A percentile compares a stretch with the other conserved stretches of the same genome.
phyloP scores from a whole-genome alignment of 2,329 filamentous ascomycete genomes.

The Epichloe aotearoae region DNA sequence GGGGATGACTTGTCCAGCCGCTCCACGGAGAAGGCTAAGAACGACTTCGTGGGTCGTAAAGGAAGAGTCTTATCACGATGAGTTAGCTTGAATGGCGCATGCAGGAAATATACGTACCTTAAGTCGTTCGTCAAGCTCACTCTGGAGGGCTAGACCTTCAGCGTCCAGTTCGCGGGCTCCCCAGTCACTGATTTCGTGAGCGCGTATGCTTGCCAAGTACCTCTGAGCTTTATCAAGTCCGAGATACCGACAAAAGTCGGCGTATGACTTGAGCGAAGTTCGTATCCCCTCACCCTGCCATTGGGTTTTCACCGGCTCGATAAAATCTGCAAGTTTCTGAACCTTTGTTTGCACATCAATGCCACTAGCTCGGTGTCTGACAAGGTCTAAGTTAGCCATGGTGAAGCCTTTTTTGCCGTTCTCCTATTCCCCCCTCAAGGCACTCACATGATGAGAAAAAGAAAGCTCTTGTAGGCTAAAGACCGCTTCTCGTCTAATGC shows the following conservation, averaged over 20 bases:
- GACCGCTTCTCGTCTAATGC: conserved; percentile 69
- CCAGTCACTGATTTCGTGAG: conserved; percentile 74
- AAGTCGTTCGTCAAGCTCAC: conserved; percentile 62
- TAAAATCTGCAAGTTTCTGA: conserved; percentile 59
- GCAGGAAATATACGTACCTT: conserved; percentile 31
- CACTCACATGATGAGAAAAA: conserved; percentile 77
- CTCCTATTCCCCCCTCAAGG: not conserved
- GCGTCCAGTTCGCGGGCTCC: conserved; percentile 60
- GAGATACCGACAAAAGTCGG: conserved; percentile 66
- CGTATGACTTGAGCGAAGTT: conserved; percentile 57
- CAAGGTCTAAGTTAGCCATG: not conserved
- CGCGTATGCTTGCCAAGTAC: conserved; percentile 61
- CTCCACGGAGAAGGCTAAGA: conserved; percentile 86
- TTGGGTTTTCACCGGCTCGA: conserved; percentile 66
- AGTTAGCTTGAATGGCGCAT: conserved; percentile 6
- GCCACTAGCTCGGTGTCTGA: conserved; percentile 64
- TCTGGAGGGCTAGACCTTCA: conserved; percentile 68
- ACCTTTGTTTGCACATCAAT: conserved; percentile 61
- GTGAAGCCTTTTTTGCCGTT: not conserved
- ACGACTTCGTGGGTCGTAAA: conserved; percentile 75
- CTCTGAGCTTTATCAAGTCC: conserved; percentile 68
- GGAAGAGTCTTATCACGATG: conserved; percentile 46
- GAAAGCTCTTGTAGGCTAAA: conserved; percentile 75
- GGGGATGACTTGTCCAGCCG: conserved; percentile 63
- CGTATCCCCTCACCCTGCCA: conserved; percentile 66